These are phyloP conservation scores for Apostasia ramifera DNA, from an alignment of 106 monocot species.

Conservation along the genomic window DNA sequence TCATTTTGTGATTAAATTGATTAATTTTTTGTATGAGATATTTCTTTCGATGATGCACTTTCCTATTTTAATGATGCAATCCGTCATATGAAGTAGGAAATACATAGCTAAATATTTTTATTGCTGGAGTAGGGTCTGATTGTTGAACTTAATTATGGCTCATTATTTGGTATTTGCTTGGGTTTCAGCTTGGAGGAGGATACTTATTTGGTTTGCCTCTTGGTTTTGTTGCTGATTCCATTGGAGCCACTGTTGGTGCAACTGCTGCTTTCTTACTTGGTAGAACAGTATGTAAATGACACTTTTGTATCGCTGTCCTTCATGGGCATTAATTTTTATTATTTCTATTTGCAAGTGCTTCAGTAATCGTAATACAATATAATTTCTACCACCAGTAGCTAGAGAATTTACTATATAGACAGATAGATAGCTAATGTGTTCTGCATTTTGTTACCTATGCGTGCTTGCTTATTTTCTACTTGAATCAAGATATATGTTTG, in stretches of 20 bases:
- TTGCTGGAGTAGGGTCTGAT: background rate
- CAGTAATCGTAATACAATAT: no score
- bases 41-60: background rate
- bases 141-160: background rate
- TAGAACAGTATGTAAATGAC: conserved; percentile 59
- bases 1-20: no score
- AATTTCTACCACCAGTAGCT: no score
- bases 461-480: no score
- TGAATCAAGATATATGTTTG: no score
- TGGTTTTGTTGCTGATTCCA: conserved; percentile 93
- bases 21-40: no score
- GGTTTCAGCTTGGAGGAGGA: conserved; percentile 89
- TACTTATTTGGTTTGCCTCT: conserved; percentile 93
- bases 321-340: background rate
- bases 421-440: no score
- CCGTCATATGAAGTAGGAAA: background rate
- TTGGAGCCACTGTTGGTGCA: conserved; percentile 95
- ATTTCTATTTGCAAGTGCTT: no score
- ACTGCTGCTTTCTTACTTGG: conserved; percentile 91
- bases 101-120: background rate
- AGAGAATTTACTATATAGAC: no score
- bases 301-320: background rate
- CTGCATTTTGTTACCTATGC: no score
- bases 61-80: background rate
- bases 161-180: conserved; percentile 9